A percentile compares a stretch with the other conserved stretches of the same genome.
Evolutionary conservation across 2,329 filamentous ascomycete genomes (phyloP).

Genomic region (Fusarium zealandicum): DNA sequence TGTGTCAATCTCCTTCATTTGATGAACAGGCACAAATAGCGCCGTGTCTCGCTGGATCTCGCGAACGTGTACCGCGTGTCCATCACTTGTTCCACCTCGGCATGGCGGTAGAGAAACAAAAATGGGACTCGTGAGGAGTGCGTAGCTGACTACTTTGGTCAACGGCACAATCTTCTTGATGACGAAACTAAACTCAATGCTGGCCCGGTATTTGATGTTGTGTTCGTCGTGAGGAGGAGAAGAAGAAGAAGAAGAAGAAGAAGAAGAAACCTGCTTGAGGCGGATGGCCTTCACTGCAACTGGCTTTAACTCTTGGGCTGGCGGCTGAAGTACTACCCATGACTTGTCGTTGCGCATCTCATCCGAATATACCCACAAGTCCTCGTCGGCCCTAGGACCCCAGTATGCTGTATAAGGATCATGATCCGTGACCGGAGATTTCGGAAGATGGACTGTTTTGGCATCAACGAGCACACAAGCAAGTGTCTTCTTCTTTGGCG

Average conservation of each 20-base stretch:
- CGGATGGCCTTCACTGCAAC: conserved; percentile 5
- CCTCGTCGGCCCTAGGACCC: not conserved
- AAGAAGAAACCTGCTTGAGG: not conserved
- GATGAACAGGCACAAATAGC: not conserved
- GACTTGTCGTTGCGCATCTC: conserved; percentile 2
- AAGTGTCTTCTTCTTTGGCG: conserved; percentile 3
- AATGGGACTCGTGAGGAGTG: conserved; percentile 8
- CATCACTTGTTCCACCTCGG: not conserved
- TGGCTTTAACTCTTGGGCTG: conserved; percentile 6
- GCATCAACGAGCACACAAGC: not conserved
- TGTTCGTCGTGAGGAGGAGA: not conserved
- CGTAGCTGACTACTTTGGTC: conserved; percentile 2
- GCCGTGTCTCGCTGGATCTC: not conserved
- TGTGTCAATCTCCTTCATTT: conserved; percentile 2
- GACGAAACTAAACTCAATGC: conserved; percentile 11
- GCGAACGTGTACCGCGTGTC: not conserved
- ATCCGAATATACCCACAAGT: not conserved
- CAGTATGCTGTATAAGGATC: not conserved
- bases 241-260: not conserved
- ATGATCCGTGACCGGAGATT: not conserved
- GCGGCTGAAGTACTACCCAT: conserved; percentile 8
- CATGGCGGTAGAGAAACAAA: conserved; percentile 7
- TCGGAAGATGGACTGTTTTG: not conserved
- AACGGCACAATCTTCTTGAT: conserved; percentile 1
- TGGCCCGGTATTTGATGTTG: conserved; percentile 7